A percentile compares a stretch with the other conserved stretches of the same genome.
phyloP scores from a whole-genome alignment of 306 rosid species.

The Casuarina cunninghamiana region DNA sequence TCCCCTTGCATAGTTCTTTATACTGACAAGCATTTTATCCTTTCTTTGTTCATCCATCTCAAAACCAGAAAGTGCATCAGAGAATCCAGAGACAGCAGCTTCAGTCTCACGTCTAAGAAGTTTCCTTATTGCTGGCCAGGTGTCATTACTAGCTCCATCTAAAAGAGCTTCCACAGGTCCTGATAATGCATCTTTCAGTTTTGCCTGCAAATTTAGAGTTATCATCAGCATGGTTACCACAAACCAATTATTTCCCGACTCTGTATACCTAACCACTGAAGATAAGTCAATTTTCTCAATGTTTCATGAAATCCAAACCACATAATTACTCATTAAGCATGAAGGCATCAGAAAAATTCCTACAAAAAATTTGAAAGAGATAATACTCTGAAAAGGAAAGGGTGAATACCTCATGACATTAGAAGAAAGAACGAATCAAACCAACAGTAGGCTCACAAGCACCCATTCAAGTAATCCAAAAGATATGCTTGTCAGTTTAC shows the following conservation, averaged over 20 bases:
- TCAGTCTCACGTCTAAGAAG: slow-evolving; percentile 75
- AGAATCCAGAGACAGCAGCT: slow-evolving; percentile 66
- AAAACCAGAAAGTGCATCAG: slow-evolving; percentile 70
- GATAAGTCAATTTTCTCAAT: slow-evolving; percentile 11
- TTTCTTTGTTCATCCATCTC: slow-evolving; percentile 69
- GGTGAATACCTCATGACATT: background rate
- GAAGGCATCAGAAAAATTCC: background rate
- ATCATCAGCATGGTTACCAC: slow-evolving; percentile 35
- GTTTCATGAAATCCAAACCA: background rate
- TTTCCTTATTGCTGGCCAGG: slow-evolving; percentile 85
- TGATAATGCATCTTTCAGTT: slow-evolving; percentile 72
- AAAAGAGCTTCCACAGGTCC: slow-evolving; percentile 88
- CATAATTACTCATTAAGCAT: slow-evolving; percentile 20
- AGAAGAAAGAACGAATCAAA: background rate
- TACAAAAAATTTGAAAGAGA: background rate
- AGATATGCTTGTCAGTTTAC: background rate
- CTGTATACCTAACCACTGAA: slow-evolving; percentile 14
- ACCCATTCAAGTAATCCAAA: background rate
- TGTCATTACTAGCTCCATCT: slow-evolving; percentile 85
- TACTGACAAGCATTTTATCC: slow-evolving; percentile 46
- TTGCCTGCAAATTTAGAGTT: slow-evolving; percentile 53
- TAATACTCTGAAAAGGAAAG: background rate
- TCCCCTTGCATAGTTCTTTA: slow-evolving; percentile 67
- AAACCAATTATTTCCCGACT: slow-evolving; percentile 15
- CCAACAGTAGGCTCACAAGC: background rate